Percentiles rank a stretch among this genome's conserved stretches.
These are phyloP conservation scores for Oenanthe sinensis DNA, from an alignment of 129 eudicot genomes.

Conservation along the genomic window DNA sequence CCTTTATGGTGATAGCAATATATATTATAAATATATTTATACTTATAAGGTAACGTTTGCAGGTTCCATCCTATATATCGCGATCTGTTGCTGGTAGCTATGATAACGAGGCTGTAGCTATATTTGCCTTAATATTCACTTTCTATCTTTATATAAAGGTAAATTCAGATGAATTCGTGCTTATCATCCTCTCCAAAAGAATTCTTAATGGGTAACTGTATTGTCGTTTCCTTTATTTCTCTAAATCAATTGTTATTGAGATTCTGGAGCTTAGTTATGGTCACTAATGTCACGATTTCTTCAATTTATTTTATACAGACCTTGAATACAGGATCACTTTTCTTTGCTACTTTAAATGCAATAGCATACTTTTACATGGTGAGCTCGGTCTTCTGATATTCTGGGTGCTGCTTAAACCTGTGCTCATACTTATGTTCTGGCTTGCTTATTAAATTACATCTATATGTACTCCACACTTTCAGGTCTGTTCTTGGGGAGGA, in stretches of 20 bases:
- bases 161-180: constrained; percentile 7
- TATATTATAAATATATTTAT: background rate
- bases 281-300: constrained; percentile 10
- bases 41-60: constrained; percentile 5
- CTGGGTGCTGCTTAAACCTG: background rate
- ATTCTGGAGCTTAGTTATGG: constrained; percentile 11
- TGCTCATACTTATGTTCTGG: constrained; percentile 3
- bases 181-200: background rate
- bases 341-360: constrained; percentile 85
- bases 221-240: background rate
- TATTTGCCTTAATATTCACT: constrained; percentile 89
- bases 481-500: constrained; percentile 99
- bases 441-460: background rate
- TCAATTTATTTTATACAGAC: constrained; percentile 54
- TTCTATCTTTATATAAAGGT: constrained; percentile 95
- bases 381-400: constrained; percentile 12
- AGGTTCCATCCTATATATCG: constrained; percentile 99
- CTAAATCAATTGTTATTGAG: constrained; percentile 12
- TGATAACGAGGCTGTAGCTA: constrained; percentile 99
- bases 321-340: constrained; percentile 90
- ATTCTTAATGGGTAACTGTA: background rate
- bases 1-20: background rate
- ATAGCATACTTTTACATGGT: constrained; percentile 96
- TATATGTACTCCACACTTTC: constrained; percentile 8
- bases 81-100: constrained; percentile 99